These are phyloP conservation scores for Monosporascus cannonballus DNA, from an alignment of 2,329 filamentous ascomycete species.

Conservation along the genomic window DNA sequence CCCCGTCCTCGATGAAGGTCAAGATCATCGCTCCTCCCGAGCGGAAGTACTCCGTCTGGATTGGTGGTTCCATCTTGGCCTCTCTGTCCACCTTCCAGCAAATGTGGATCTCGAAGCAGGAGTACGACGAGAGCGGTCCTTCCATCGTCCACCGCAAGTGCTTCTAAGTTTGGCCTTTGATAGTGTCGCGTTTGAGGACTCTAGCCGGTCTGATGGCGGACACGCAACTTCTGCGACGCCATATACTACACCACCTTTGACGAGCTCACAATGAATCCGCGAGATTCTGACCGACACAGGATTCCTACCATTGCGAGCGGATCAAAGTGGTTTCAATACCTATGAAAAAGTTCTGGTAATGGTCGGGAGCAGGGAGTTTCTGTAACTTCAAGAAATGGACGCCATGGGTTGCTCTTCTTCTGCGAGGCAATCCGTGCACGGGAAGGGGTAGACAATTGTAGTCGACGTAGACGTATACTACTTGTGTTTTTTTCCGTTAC, in stretches of 20 bases:
- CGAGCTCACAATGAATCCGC: slow-evolving; percentile 35
- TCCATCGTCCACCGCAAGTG: slow-evolving; percentile 99
- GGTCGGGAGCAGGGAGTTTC: slow-evolving; percentile 44
- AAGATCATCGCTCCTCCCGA: slow-evolving; percentile 99
- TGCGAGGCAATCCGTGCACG: slow-evolving; percentile 43
- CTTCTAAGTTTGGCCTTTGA: slow-evolving; percentile 73
- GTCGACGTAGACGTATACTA: slow-evolving; percentile 52
- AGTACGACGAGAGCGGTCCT: slow-evolving; percentile 99
- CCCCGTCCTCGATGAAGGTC: slow-evolving; percentile 99
- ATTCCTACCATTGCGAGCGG: slow-evolving; percentile 39
- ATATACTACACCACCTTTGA: slow-evolving; percentile 21
- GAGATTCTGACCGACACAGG: slow-evolving; percentile 38
- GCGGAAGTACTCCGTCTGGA: slow-evolving; percentile 99
- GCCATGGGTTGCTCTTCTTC: slow-evolving; percentile 43
- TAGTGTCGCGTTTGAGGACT: background rate
- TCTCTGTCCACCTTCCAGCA: slow-evolving; percentile 99
- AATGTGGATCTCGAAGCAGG: slow-evolving; percentile 99
- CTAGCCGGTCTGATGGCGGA: background rate
- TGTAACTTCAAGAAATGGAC: slow-evolving; percentile 37
- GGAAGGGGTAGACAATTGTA: slow-evolving; percentile 43
- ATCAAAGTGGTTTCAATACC: slow-evolving; percentile 47
- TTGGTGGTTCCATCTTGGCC: slow-evolving; percentile 99
- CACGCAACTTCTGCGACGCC: slow-evolving; percentile 13
- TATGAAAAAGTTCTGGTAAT: slow-evolving; percentile 51
- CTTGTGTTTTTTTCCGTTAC: slow-evolving; percentile 39